Conservation (phyloP, 306 rosid genomes). For the Casuarina equisetifolia region DNA sequence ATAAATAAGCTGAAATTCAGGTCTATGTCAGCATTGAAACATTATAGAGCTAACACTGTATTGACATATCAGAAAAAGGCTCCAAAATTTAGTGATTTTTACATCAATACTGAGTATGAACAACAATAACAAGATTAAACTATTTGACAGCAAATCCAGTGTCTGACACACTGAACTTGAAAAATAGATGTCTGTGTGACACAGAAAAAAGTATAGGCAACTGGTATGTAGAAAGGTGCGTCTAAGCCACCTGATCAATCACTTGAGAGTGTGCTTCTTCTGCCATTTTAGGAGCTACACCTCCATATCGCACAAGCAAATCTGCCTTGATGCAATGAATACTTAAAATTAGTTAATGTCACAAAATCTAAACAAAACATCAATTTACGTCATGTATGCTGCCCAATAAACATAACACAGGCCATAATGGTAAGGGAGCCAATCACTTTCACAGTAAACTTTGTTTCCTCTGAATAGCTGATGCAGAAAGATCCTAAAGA, state of each 20-base stretch:
- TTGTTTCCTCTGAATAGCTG: not conserved
- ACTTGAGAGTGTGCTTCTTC: constrained; percentile 90
- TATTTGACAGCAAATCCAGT: not conserved
- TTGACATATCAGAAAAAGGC: not conserved
- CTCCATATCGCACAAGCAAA: constrained; percentile 82
- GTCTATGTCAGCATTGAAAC: constrained; percentile 1
- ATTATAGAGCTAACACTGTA: not conserved
- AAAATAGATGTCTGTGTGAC: not conserved
- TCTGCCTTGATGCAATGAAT: constrained; percentile 67
- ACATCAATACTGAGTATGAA: not conserved
- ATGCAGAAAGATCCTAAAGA: not conserved
- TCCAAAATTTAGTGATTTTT: not conserved
- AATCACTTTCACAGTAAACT: constrained; percentile 13
- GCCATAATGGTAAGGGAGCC: not conserved
- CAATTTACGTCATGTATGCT: not conserved
- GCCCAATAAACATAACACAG: constrained; percentile 9
- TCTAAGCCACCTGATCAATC: constrained; percentile 65
- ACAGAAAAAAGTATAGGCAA: not conserved
- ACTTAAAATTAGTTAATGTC: constrained; percentile 19
- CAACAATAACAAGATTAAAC: not conserved
- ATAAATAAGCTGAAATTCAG: constrained; percentile 30
- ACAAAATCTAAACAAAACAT: not conserved
- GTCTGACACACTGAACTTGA: not conserved
- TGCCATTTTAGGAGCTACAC: constrained; percentile 98
- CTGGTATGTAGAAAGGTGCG: not conserved